Percentiles rank a stretch among this genome's conserved stretches.
phyloP scores from a whole-genome alignment of 768 basidiomycete species.

The Pulveroboletus sp. region DNA sequence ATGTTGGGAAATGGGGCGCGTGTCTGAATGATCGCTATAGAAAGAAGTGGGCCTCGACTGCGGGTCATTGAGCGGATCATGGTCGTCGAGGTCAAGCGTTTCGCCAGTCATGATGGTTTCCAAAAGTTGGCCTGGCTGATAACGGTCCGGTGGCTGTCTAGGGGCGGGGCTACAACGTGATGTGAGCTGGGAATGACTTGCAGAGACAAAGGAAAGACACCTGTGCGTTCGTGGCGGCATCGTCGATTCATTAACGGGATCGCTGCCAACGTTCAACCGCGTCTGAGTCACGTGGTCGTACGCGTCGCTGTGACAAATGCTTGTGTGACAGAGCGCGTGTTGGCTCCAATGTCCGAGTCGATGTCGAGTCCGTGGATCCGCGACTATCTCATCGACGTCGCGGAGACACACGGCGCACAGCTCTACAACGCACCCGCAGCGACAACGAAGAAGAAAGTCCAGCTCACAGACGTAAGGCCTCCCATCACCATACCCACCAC shows the following conservation, averaged over 20 bases:
- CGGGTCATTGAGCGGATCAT: conserved; percentile 28
- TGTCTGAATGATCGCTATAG: conserved; percentile 26
- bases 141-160: conserved; percentile 34
- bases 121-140: conserved; percentile 59
- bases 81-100: conserved; percentile 50
- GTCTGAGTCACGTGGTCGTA: conserved; percentile 16
- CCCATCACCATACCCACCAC: not conserved
- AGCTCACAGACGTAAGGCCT: conserved; percentile 50
- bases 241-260: too few relatives aligned
- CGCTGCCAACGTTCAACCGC: too few relatives aligned
- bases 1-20: conserved; percentile 30
- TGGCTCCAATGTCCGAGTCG: conserved; percentile 34
- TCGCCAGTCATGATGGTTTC: conserved; percentile 64
- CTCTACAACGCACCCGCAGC: conserved; percentile 23
- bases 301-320: conserved; percentile 18
- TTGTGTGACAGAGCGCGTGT: conserved; percentile 19
- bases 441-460: conserved; percentile 48
- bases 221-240: conserved; percentile 28
- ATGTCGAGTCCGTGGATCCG: conserved; percentile 52
- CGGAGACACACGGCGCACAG: conserved; percentile 49
- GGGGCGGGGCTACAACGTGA: conserved; percentile 1
- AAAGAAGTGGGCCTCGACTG: conserved; percentile 28
- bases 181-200: too few relatives aligned
- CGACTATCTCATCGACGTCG: conserved; percentile 46
- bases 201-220: too few relatives aligned